Evolutionary conservation across 2,329 filamentous ascomycete species (phyloP), one percentile per base, ranked within the genome.

Genomic region (Penicillium sp.): DNA sequence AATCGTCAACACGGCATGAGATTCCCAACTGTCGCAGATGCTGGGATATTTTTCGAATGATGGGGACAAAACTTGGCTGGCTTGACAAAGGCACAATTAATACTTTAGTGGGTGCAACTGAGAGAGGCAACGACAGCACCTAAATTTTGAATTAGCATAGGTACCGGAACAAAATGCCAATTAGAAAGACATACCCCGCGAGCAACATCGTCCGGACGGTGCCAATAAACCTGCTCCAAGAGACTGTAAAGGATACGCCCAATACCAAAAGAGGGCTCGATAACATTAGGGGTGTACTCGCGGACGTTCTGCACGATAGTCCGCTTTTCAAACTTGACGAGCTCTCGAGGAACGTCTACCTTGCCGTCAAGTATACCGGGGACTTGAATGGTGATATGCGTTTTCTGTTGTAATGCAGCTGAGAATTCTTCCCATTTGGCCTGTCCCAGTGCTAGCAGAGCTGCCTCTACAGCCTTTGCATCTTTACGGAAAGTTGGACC

Each of bases 211-310:
- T 83, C 86, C 63, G 86, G 87, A 62, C 94, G 89, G 52, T 87
- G 90, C 93, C 94, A 97, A 83, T 92, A 97, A 71, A 84, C 86
- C 76, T 99, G 94, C 79, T 97, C 94, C 70, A 96, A 89, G 66
- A 97, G 79, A 59, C 89, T 87, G 79, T 96, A 97, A 58, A 97
- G 79, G 61, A 97, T 97, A 65, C 93, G 86, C 59, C 93, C 93
- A 68, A 97, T 96, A 80, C 93, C 93, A 67, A 97, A 97, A 0
- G 93, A 97, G 1, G 93, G 94, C 78, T 97, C 93, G 66, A 97
- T 95, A 50, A 96, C 91, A 70, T 97, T 97, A 59, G 93, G 93
- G 1, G 88, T 94, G 78, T 90, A 99, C 71, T 97, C 92, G 66
- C 94, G 84, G 57, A 86, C 84, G 71, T 96, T 88, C 74, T 96